Evolutionary conservation across 2,329 filamentous ascomycete genomes (phyloP).

Genomic region (Trichophyton mentagrophytes): DNA sequence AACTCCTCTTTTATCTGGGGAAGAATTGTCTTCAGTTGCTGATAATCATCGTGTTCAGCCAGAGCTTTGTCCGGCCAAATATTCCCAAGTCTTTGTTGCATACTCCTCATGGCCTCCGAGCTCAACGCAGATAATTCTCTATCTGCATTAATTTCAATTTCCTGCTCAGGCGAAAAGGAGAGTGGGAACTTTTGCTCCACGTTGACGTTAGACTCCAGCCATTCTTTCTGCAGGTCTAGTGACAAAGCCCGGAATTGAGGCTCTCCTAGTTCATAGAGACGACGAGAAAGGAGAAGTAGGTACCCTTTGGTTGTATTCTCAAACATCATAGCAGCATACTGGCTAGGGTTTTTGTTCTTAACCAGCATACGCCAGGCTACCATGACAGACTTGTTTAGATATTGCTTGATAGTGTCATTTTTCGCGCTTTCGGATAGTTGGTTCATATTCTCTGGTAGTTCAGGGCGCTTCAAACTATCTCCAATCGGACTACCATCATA

Average conservation of each 20-base stretch:
- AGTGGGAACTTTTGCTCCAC: constrained; percentile 3
- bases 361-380: constrained; percentile 11
- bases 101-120: constrained; percentile 6
- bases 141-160: constrained; percentile 6
- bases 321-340: constrained; percentile 8
- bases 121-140: constrained; percentile 4
- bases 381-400: constrained; percentile 7
- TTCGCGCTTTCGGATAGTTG: constrained; percentile 4
- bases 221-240: constrained; percentile 7
- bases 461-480: constrained; percentile 9
- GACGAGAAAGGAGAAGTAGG: constrained; percentile 7
- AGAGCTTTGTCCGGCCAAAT: constrained; percentile 11
- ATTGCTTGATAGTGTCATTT: neutral
- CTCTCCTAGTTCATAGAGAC: constrained; percentile 9
- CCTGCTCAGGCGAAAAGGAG: constrained; percentile 2
- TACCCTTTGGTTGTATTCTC: constrained; percentile 6
- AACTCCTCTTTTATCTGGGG: constrained; percentile 7
- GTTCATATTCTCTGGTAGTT: constrained; percentile 7
- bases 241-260: constrained; percentile 5
- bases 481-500: constrained; percentile 10
- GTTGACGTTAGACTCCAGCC: neutral
- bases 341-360: constrained; percentile 5
- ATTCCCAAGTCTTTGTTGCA: constrained; percentile 5
- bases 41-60: constrained; percentile 7
- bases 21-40: constrained; percentile 8